phyloP scores from a whole-genome alignment of 306 rosid genomes.

The Dalbergia oliveri region DNA sequence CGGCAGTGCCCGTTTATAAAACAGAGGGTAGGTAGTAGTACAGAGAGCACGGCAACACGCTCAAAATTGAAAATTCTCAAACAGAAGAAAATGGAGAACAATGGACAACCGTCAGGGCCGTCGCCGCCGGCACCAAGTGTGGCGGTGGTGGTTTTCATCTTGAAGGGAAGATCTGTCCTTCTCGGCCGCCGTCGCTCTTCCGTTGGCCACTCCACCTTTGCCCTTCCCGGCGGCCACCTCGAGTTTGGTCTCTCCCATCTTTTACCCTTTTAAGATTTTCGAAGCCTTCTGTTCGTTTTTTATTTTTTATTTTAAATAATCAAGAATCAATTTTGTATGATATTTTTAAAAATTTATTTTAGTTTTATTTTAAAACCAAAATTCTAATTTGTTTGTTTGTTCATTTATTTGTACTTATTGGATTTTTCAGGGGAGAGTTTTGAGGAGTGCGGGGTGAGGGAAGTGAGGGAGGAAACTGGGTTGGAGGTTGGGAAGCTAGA shows the following conservation, averaged over 20 bases:
- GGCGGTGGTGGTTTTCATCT: slow-evolving; percentile 63
- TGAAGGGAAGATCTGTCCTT: slow-evolving; percentile 53
- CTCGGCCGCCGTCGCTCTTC: slow-evolving; percentile 62
- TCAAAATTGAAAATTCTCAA: not conserved
- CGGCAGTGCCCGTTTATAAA: not conserved
- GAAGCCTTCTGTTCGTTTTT: not conserved
- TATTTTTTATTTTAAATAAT: too few relatives aligned
- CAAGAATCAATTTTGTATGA: too few relatives aligned
- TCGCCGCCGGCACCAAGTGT: slow-evolving; percentile 60
- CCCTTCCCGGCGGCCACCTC: slow-evolving; percentile 69
- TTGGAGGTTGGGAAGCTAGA: slow-evolving; percentile 58
- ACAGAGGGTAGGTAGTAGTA: not conserved
- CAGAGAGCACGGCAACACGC: not conserved
- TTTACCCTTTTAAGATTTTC: not conserved
- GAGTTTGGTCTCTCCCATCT: slow-evolving; percentile 54
- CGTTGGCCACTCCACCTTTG: slow-evolving; percentile 57
- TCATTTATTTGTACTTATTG: too few relatives aligned
- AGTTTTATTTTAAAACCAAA: too few relatives aligned
- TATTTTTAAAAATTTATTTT: too few relatives aligned
- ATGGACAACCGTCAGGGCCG: not conserved
- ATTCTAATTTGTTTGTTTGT: not conserved
- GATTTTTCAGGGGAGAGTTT: slow-evolving; percentile 71
- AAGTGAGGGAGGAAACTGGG: slow-evolving; percentile 84
- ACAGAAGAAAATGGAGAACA: slow-evolving; percentile 47
- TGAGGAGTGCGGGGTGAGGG: slow-evolving; percentile 79